Evolutionary conservation across 2,329 filamentous ascomycete species (phyloP).

Genomic region (Cladosporium phlei): DNA sequence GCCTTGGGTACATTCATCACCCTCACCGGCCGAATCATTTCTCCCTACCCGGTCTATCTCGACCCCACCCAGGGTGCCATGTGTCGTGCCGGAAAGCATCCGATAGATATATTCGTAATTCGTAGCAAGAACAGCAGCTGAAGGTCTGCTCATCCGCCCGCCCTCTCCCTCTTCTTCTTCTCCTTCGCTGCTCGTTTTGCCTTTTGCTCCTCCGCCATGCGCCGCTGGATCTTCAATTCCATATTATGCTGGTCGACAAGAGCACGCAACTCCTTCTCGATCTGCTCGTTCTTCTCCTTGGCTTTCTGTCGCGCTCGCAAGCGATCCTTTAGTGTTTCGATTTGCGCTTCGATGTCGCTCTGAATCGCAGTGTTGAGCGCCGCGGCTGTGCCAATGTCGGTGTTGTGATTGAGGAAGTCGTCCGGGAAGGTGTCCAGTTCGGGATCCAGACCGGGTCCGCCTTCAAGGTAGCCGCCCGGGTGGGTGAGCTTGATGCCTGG

Average conservation of each 20-base stretch:
- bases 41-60: no score
- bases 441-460: constrained; percentile 41
- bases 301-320: constrained; percentile 34
- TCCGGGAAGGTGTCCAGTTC: constrained; percentile 36
- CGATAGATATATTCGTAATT: constrained; percentile 3
- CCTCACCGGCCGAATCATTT: no score
- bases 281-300: constrained; percentile 37
- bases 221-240: constrained; percentile 42
- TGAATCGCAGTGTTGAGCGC: constrained; percentile 34
- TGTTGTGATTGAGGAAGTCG: constrained; percentile 36
- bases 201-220: constrained; percentile 36
- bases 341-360: constrained; percentile 26
- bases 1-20: no score
- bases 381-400: constrained; percentile 30
- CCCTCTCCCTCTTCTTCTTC: constrained; percentile 23
- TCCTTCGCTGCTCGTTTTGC: constrained; percentile 34
- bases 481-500: constrained; percentile 44
- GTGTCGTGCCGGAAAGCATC: not conserved
- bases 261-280: constrained; percentile 41
- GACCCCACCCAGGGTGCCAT: constrained; percentile 5
- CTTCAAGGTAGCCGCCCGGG: constrained; percentile 43
- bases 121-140: not conserved
- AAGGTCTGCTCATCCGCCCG: constrained; percentile 12
- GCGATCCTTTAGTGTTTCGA: constrained; percentile 30
- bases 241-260: constrained; percentile 41